Evolutionary conservation across 1,284 basidiomycete genomes (phyloP).

Genomic region (Ustilago curta): DNA sequence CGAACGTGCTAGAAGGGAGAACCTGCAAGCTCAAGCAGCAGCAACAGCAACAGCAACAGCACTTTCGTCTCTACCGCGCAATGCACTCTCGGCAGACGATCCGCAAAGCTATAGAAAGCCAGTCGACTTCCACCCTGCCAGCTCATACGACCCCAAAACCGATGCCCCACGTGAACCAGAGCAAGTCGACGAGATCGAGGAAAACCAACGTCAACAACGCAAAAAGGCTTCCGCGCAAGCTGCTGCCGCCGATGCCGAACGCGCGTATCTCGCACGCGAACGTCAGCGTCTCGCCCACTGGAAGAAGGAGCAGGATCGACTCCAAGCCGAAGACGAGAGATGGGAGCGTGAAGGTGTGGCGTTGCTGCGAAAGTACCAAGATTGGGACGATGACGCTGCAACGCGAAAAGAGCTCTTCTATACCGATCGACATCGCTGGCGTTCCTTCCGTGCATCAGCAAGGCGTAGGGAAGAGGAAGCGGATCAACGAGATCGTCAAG

Average conservation of each 20-base stretch:
- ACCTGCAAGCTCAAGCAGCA: conserved; percentile 16
- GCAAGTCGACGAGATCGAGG: conserved; percentile 45
- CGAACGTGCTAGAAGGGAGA: conserved; percentile 35
- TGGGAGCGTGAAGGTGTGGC: conserved; percentile 28
- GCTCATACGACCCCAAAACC: conserved; percentile 20
- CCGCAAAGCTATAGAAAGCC: conserved; percentile 54
- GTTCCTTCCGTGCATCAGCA: conserved; percentile 40
- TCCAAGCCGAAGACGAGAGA: conserved; percentile 30
- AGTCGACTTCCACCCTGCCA: conserved; percentile 46
- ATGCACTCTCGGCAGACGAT: conserved; percentile 29
- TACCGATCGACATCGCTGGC: conserved; percentile 61
- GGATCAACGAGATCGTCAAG: conserved; percentile 48
- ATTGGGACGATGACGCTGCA: conserved; percentile 44
- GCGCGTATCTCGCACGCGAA: conserved; percentile 44
- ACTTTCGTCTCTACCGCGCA: conserved; percentile 12
- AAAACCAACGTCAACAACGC: conserved; percentile 37
- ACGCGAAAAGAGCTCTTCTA: conserved; percentile 52
- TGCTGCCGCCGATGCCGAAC: conserved; percentile 50
- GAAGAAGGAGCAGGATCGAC: conserved; percentile 50
- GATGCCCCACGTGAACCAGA: conserved; percentile 50
- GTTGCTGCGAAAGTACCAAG: conserved; percentile 30
- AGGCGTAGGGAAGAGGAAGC: conserved; percentile 52
- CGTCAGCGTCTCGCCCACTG: conserved; percentile 55
- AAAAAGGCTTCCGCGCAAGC: conserved; percentile 42
- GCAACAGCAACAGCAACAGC: conserved; percentile 7